Conservation (phyloP, 257 asterid species). For the Solanum tacnaense region DNA sequence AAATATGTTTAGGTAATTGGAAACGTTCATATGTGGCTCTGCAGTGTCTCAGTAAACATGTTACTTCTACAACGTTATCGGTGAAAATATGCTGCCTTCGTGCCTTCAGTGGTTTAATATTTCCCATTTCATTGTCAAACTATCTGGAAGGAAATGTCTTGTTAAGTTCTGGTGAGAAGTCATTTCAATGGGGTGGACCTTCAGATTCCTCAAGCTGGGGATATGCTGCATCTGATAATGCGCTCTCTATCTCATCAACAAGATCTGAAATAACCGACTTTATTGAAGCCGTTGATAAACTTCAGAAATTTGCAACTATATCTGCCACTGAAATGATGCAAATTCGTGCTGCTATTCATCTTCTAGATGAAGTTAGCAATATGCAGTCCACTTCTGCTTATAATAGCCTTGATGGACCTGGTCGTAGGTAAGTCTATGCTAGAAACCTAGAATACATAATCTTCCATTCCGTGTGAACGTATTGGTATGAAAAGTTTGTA, state of each 20-base stretch:
- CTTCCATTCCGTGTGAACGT: not conserved
- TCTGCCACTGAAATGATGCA: slow-evolving; percentile 63
- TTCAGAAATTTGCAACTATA: slow-evolving; percentile 27
- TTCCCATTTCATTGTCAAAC: slow-evolving; percentile 58
- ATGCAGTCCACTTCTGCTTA: slow-evolving; percentile 56
- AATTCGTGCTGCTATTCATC: slow-evolving; percentile 55
- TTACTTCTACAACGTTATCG: slow-evolving; percentile 26
- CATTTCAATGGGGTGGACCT: slow-evolving; percentile 56
- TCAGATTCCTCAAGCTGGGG: slow-evolving; percentile 33
- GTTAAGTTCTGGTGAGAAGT: slow-evolving; percentile 37
- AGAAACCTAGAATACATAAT: not conserved
- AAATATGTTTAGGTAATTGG: slow-evolving; percentile 64
- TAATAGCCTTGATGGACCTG: slow-evolving; percentile 93
- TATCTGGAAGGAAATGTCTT: slow-evolving; percentile 65
- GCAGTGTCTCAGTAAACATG: slow-evolving; percentile 55
- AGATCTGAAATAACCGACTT: slow-evolving; percentile 54
- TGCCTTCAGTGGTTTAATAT: slow-evolving; percentile 22
- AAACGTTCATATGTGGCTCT: slow-evolving; percentile 72
- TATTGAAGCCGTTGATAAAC: slow-evolving; percentile 46
- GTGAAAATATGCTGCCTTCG: slow-evolving; percentile 19
- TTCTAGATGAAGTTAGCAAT: slow-evolving; percentile 64
- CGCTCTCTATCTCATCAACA: slow-evolving; percentile 26
- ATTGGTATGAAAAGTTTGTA: not conserved
- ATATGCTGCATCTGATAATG: slow-evolving; percentile 24
- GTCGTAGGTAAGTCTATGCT: slow-evolving; percentile 50